Evolutionary conservation across 768 basidiomycete genomes (phyloP), one percentile per base, ranked within the genome.

Genomic region (Trametes cubensis): DNA sequence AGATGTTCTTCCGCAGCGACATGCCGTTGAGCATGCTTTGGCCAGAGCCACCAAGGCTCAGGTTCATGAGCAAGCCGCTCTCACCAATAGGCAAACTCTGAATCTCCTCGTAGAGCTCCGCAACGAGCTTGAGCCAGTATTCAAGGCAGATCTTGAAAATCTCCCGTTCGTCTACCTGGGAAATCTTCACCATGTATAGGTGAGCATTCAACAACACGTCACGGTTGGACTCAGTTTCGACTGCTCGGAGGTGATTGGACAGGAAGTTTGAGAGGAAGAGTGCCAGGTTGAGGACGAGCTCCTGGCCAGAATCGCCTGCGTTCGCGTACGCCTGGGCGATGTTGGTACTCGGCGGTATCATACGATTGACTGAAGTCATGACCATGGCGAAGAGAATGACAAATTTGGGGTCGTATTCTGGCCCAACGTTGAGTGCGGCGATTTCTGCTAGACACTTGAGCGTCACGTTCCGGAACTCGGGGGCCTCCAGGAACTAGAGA

Each of bases 91-190:
- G 94, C 20, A 97, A 74, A 63, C 87, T 89, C 74, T 97, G 95
- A 53, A 97, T 90, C 79, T 99, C 97, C 65, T 98, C 96, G 72
- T 99, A 98, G 20, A 99, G 83, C 72, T 97, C 96, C 1, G 94
- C 86, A 15, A 99, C 96, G 26, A 99, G 87, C 75, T 95, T 95
- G 57, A 87, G 75, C 94, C 97, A 99, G 77, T 98, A 99, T 72
- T 98, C 97, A 70, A 98, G 77, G 68, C 96, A 97, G 70, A 99
- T 97, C 78, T 99, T 99, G 87, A 98, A 98, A 66, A 99, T 91
- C 75, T 99, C 97, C 54, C 96, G 88, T 72, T 99, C 97, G 69
- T 99, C 96, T 39, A 99, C 97, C 67, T 95, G 94, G 0, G 94
- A 95, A 40, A 99, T 88, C 76, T 98, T 98, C 72, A 98, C 93